phyloP scores from a whole-genome alignment of 2,329 filamentous ascomycete species.

The Ceratocystis eucalypticola region DNA sequence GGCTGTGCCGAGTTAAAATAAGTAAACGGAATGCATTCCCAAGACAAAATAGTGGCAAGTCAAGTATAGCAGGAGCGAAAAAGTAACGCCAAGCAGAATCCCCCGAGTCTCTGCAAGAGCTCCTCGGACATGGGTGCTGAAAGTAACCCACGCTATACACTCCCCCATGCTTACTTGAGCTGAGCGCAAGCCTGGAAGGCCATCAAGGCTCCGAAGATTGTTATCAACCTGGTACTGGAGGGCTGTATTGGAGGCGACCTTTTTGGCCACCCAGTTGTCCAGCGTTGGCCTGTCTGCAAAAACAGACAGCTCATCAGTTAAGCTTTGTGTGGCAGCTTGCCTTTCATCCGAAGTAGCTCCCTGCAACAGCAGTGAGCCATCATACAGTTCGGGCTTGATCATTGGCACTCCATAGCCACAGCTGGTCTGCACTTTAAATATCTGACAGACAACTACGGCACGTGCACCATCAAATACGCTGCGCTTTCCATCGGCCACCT shows the following conservation, averaged over 20 bases:
- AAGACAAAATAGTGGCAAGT: conserved; percentile 6
- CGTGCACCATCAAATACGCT: conserved; percentile 36
- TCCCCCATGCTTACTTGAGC: conserved; percentile 39
- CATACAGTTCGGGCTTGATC: conserved; percentile 32
- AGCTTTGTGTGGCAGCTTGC: neutral
- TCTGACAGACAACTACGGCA: conserved; percentile 46
- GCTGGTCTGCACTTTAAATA: conserved; percentile 53
- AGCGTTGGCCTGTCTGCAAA: conserved; percentile 45
- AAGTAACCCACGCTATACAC: conserved; percentile 33
- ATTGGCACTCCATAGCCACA: conserved; percentile 53
- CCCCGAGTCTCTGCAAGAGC: conserved; percentile 25
- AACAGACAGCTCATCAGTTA: conserved; percentile 28
- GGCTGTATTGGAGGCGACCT: conserved; percentile 36
- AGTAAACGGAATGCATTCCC: neutral
- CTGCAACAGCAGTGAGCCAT: neutral
- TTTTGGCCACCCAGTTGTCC: conserved; percentile 37
- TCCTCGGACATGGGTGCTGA: neutral
- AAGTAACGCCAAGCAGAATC: conserved; percentile 22
- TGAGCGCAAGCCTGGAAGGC: conserved; percentile 41
- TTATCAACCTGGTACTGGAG: conserved; percentile 42
- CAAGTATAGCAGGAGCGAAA: conserved; percentile 16
- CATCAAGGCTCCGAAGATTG: conserved; percentile 45
- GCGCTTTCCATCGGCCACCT: conserved; percentile 28
- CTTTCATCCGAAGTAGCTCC: conserved; percentile 14
- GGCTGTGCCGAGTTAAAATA: neutral